Evolutionary conservation across 2,329 filamentous ascomycete species (phyloP).

Genomic region (Chaetoscypha palmicola): DNA sequence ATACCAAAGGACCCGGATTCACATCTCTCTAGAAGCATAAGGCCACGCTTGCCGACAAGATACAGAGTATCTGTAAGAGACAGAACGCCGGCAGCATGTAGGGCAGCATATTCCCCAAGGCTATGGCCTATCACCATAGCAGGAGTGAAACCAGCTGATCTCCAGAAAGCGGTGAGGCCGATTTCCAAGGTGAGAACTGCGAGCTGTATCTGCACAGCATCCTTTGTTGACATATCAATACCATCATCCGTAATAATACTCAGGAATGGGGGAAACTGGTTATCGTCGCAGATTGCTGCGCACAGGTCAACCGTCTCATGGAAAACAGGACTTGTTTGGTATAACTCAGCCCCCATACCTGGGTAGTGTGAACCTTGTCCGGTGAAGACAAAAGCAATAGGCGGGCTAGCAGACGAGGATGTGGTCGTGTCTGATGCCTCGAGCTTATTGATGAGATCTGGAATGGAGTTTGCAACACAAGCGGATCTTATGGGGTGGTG

Average conservation of each 20-base stretch:
- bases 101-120: slow-evolving; percentile 65
- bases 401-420: not conserved
- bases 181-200: slow-evolving; percentile 45
- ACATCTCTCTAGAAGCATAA: slow-evolving; percentile 57
- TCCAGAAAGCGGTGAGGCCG: slow-evolving; percentile 48
- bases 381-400: slow-evolving; percentile 3
- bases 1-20: slow-evolving; percentile 59
- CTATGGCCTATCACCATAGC: slow-evolving; percentile 53
- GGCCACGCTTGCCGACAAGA: slow-evolving; percentile 60
- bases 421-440: not conserved
- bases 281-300: not conserved
- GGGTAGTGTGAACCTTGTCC: slow-evolving; percentile 33
- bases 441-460: not conserved
- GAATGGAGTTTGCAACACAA: not conserved
- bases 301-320: slow-evolving; percentile 1
- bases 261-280: slow-evolving; percentile 26
- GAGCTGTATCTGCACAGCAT: slow-evolving; percentile 42
- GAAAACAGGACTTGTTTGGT: slow-evolving; percentile 39
- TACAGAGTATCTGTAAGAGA: slow-evolving; percentile 66
- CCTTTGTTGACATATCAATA: not conserved
- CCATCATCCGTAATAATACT: slow-evolving; percentile 24
- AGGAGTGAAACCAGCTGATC: slow-evolving; percentile 47
- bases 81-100: slow-evolving; percentile 62
- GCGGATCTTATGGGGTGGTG: slow-evolving; percentile 47
- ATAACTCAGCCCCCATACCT: slow-evolving; percentile 41